Conservation (phyloP, 805 yeast genomes). For the Candida ascalaphidarum region DNA sequence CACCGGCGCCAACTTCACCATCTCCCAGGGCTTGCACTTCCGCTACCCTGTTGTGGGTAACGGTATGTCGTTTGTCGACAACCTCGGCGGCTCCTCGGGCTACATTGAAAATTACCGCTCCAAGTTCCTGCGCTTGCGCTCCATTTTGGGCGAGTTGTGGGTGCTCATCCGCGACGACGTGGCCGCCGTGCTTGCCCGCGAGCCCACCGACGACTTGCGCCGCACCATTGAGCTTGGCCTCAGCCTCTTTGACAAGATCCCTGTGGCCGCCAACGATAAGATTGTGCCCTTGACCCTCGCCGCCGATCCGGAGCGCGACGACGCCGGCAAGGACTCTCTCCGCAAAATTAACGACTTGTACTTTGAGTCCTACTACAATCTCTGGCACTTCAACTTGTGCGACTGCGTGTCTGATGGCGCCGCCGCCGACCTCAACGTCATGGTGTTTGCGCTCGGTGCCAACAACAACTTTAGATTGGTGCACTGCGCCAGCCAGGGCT, state of each 20-base stretch:
- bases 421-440: slow-evolving; percentile 28
- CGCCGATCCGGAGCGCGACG: slow-evolving; percentile 5
- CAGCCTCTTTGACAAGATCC: slow-evolving; percentile 55
- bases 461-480: slow-evolving; percentile 41
- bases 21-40: slow-evolving; percentile 68
- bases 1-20: slow-evolving; percentile 62
- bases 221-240: slow-evolving; percentile 47
- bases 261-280: slow-evolving; percentile 34
- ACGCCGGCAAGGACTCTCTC: slow-evolving; percentile 32
- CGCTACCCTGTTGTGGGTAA: slow-evolving; percentile 63
- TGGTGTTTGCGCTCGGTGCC: slow-evolving; percentile 34
- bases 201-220: slow-evolving; percentile 24
- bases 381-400: slow-evolving; percentile 73
- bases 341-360: slow-evolving; percentile 51
- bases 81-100: slow-evolving; percentile 25
- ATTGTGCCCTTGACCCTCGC: slow-evolving; percentile 31
- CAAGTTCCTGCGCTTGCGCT: slow-evolving; percentile 54
- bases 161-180: slow-evolving; percentile 47
- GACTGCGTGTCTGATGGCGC: slow-evolving; percentile 27
- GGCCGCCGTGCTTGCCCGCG: slow-evolving; percentile 28
- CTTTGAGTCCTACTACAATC: slow-evolving; percentile 56
- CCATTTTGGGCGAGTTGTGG: slow-evolving; percentile 59
- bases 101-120: slow-evolving; percentile 50
- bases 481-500: slow-evolving; percentile 48
- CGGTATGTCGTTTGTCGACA: slow-evolving; percentile 56